These are phyloP conservation scores for Syncephalastrum monosporum DNA, from an alignment of 371 early-diverging fungal genomes.

Conservation along the genomic window DNA sequence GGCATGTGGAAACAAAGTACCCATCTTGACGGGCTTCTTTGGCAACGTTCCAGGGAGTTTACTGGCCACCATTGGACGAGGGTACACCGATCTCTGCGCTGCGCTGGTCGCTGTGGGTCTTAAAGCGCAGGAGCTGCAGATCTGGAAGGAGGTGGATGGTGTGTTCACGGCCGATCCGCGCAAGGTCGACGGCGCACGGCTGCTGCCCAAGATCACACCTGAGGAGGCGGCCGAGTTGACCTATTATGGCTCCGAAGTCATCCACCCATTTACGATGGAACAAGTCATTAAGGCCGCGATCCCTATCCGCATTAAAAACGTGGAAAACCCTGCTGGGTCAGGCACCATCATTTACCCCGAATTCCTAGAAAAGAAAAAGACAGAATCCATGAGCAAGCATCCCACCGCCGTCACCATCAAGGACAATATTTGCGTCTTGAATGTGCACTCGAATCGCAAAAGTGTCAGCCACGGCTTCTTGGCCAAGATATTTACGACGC, in stretches of 20 bases:
- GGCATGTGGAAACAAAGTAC: slow-evolving; percentile 65
- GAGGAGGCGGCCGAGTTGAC: slow-evolving; percentile 98
- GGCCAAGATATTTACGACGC: slow-evolving; percentile 86
- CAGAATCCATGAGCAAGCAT: slow-evolving; percentile 49
- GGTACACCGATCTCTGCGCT: slow-evolving; percentile 98
- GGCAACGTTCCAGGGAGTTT: slow-evolving; percentile 95
- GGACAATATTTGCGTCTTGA: slow-evolving; percentile 88
- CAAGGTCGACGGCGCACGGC: slow-evolving; percentile 84
- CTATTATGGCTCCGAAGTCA: slow-evolving; percentile 96
- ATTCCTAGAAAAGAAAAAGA: background rate
- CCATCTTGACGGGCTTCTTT: slow-evolving; percentile 94
- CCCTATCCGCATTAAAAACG: slow-evolving; percentile 97
- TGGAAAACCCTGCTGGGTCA: slow-evolving; percentile 84
- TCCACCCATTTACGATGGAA: slow-evolving; percentile 99
- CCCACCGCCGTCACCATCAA: slow-evolving; percentile 98
- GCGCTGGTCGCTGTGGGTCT: slow-evolving; percentile 92
- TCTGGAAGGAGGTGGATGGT: slow-evolving; percentile 99
- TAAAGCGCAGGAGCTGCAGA: slow-evolving; percentile 86
- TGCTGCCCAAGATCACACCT: slow-evolving; percentile 92
- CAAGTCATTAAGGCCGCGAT: slow-evolving; percentile 93
- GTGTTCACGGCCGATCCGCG: slow-evolving; percentile 99
- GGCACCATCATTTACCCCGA: slow-evolving; percentile 92
- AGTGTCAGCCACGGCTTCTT: slow-evolving; percentile 94
- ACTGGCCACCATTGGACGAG: slow-evolving; percentile 90
- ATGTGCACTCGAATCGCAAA: slow-evolving; percentile 94